Conservation (phyloP, 495 filamentous ascomycete species). For the Annulohypoxylon nitens region DNA sequence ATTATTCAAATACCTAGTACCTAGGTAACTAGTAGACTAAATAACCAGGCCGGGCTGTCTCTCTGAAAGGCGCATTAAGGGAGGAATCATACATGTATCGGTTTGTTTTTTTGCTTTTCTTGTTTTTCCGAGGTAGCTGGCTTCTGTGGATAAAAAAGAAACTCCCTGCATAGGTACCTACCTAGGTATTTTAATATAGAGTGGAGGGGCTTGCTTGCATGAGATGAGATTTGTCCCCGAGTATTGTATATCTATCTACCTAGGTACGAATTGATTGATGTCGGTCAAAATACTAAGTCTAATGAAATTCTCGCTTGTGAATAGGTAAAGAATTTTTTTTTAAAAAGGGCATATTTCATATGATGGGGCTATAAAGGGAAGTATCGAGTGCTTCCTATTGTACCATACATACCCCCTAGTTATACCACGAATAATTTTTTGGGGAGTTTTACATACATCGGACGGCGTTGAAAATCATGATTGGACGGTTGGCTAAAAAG, state of each 20-base stretch:
- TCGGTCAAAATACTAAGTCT: neutral
- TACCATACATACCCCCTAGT: too few species aligned
- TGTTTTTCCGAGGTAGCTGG: slow-evolving; percentile 11
- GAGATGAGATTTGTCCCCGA: slow-evolving; percentile 26
- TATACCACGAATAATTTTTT: too few species aligned
- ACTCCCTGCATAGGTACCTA: slow-evolving; percentile 23
- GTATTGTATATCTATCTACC: slow-evolving; percentile 27
- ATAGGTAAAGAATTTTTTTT: too few species aligned
- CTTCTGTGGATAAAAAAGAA: slow-evolving; percentile 45
- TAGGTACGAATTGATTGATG: slow-evolving; percentile 16
- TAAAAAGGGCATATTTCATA: too few species aligned
- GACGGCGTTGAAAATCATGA: too few species aligned
- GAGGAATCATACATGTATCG: slow-evolving; percentile 28
- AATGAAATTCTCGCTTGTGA: too few species aligned
- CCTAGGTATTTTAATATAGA: slow-evolving; percentile 36
- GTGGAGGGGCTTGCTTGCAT: slow-evolving; percentile 35
- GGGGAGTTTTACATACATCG: too few species aligned
- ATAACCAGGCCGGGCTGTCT: slow-evolving; percentile 23
- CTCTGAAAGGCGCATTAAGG: slow-evolving; percentile 30
- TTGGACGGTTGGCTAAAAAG: neutral
- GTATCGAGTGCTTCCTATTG: too few species aligned
- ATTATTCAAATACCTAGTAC: neutral
- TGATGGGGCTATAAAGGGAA: too few species aligned
- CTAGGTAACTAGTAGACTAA: slow-evolving; percentile 1
- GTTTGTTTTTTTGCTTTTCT: slow-evolving; percentile 16